Evolutionary conservation across 179 eudicot species (phyloP).

Genomic region (Spergularia azorica): DNA sequence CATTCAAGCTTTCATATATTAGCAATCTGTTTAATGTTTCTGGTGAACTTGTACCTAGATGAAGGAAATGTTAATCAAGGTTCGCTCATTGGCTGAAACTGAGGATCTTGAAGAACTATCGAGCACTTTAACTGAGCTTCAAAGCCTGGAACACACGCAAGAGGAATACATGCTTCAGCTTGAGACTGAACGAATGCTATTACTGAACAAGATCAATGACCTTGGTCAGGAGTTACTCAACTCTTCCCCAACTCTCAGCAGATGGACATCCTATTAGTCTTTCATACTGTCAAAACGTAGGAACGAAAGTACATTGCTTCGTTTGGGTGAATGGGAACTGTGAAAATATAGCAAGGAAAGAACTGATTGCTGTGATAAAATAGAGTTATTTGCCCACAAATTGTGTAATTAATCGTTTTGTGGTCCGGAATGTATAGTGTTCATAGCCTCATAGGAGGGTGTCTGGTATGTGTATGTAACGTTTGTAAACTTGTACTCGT

Average conservation of each 20-base stretch:
- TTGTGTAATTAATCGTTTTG: not conserved
- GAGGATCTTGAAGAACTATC: slow-evolving; percentile 58
- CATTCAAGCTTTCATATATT: too few species aligned
- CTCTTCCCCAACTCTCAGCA: slow-evolving; percentile 50
- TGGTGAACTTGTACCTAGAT: slow-evolving; percentile 46
- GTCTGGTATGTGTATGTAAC: too few species aligned
- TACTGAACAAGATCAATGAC: slow-evolving; percentile 75
- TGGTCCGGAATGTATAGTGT: not conserved
- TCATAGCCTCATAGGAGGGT: too few species aligned
- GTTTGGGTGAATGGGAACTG: not conserved
- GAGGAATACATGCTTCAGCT: slow-evolving; percentile 81
- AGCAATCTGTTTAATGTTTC: not conserved
- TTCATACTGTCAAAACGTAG: not conserved
- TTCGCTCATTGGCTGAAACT: slow-evolving; percentile 51
- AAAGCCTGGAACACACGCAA: slow-evolving; percentile 72
- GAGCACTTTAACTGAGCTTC: slow-evolving; percentile 59
- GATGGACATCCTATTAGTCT: slow-evolving; percentile 30
- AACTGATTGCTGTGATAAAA: not conserved
- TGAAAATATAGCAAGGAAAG: not conserved
- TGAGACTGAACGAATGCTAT: slow-evolving; percentile 78
- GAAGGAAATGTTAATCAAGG: slow-evolving; percentile 62
- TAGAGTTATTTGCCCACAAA: not conserved
- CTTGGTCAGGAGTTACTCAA: slow-evolving; percentile 82
- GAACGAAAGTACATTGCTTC: not conserved
- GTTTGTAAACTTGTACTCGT: too few species aligned